Base-by-base conservation (phyloP, 2,329 filamentous ascomycete species). In the Dactylellina leptospora region DNA sequence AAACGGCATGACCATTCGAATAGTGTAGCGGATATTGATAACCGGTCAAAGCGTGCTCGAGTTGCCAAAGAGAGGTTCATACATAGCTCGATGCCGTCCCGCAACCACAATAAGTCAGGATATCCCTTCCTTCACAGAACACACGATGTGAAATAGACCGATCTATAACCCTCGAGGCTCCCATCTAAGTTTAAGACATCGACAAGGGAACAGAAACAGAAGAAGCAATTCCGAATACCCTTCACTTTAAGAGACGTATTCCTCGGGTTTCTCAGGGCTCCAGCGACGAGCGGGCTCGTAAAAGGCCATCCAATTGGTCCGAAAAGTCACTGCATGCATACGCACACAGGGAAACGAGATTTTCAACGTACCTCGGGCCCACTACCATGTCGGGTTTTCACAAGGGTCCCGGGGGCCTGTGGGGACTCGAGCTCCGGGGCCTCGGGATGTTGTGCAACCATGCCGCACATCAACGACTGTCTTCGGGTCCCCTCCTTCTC, bases 381-480 rank as follows among this genome's bases (percentile, higher is more conserved):
- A 11, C 51, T 18, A 42, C 33, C 51, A 6, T 40, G 36, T 40
- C 11, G 30, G 11, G 1, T 6, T 36, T 42, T 51, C 47, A 42
- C 47, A 23, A 63, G 48, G 48, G 20, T 61, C 25, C 53, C 23
- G 25, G 48, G 48, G 20, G 55, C 25, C 53, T 30, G 25, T 58
- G 68, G 42, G 9, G 11, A 1, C n/a, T n/a, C 30, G 38, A 47
- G 20, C 44, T 56, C 50, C 66, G 50, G 64, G 66, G 44, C 68
- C 60, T 62, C 60, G 68, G 68, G 59, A 72, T 64, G 59, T 54
- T 64, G 68, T 72, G 68, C 68, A 60, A 72, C 68, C 68, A 63
- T 62, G 42, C 48, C 28, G 42, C 27, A 54, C 23, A 61, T 61
- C 30, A 38, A 8, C 23, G n/a, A 25, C 28, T 47, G 13, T 51